Evolutionary conservation across 2,329 filamentous ascomycete genomes (phyloP).

Genomic region (Claviceps spartinae): DNA sequence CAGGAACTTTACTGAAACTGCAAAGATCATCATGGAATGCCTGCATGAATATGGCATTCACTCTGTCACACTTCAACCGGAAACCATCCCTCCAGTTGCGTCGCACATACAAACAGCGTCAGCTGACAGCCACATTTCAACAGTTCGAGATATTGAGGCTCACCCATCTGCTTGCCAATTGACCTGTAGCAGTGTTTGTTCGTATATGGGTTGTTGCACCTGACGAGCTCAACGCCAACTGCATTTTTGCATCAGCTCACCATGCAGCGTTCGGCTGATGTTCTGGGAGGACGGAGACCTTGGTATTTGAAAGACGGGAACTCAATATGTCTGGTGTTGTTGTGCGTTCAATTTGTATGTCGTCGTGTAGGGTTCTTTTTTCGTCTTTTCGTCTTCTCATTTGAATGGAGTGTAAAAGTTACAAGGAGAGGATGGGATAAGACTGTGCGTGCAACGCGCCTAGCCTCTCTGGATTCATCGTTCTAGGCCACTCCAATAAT

Average conservation of each 20-base stretch:
- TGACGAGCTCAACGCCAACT: not conserved
- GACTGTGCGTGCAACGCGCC: too few species aligned
- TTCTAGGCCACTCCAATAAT: too few species aligned
- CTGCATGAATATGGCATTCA: constrained; percentile 63
- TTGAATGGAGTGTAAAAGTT: too few species aligned
- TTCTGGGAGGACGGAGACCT: not conserved
- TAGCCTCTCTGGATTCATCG: too few species aligned
- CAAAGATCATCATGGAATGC: constrained; percentile 51
- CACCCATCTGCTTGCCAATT: constrained; percentile 31
- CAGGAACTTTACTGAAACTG: constrained; percentile 43
- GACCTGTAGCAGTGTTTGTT: constrained; percentile 36
- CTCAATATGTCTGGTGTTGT: too few species aligned
- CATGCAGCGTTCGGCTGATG: not conserved
- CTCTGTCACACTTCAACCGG: constrained; percentile 57
- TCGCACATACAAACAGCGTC: constrained; percentile 5
- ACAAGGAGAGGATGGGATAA: too few species aligned
- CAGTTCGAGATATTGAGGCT: constrained; percentile 11
- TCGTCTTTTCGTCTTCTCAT: too few species aligned
- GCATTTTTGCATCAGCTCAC: not conserved
- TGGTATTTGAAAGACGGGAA: not conserved
- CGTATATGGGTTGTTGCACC: constrained; percentile 36
- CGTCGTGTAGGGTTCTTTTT: too few species aligned
- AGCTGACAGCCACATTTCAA: constrained; percentile 7
- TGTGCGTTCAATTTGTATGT: too few species aligned
- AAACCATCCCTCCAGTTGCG: constrained; percentile 19